Evolutionary conservation across 148 eudicot species (phyloP), one percentile per base, ranked within the genome.

Genomic region (Chenopodium formosanum): DNA sequence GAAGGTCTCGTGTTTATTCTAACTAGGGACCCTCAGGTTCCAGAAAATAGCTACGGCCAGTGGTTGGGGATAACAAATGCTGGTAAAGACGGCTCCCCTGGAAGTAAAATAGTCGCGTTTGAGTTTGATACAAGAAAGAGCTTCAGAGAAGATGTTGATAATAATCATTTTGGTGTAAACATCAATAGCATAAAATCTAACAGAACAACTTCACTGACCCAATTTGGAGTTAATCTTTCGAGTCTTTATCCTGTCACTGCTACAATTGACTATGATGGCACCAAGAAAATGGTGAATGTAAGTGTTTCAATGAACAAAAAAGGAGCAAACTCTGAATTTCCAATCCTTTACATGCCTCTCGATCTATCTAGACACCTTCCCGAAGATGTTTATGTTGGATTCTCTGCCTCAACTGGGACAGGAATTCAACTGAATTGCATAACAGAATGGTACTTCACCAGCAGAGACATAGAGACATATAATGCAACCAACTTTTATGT

Each of bases 111-210:
- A 48, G 12, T 48, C 52, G 52, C 52, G 0, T 48, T 48, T 48
- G 52, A 48, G 10, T 9, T 48, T 48, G 10, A 48, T 9, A 48
- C 52, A 0, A 48, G 13, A 9, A 48, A 9, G 52, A 87, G 87
- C 20, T 87, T 78, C 69, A 17, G 37, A 1, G 70, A 82, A 73
- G 89, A 87, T 74, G 0, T 82, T 29, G 89, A 87, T 58, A 5
- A 76, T 70, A 87, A 87, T 63, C 89, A 87, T 74, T 84, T 87
- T 48, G 89, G 89, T 71, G 31, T 87, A 37, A 70, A 87, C 40
- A 46, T 87, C 13, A 87, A 87, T 64, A 76, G 79, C 27, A 64
- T 87, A 1, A 37, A 37, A 37, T 37, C 44, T 37, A 37, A 37
- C 44, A 37, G 44, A 5, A 37, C 44, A 7, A 37, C 0, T 37